Evolutionary conservation across 768 basidiomycete genomes (phyloP), one percentile per base, ranked within the genome.

Genomic region (Boletus sp.): DNA sequence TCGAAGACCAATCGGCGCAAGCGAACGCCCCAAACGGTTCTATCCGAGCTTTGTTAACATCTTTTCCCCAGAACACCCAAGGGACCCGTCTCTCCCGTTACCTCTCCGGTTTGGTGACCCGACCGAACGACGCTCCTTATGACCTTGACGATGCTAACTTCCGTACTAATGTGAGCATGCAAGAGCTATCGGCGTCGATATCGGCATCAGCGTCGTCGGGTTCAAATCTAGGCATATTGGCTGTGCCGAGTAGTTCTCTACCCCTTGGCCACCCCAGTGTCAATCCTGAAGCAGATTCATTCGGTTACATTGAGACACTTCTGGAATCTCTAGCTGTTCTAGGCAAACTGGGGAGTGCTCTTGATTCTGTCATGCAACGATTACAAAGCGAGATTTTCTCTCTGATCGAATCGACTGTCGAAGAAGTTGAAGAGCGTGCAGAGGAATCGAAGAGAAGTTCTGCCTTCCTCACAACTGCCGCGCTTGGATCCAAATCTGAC

Each of bases 261-360:
- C 64, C 67, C 13, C 53, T 65, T 23, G 62, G 58, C 6, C 63
- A 67, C 23, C 61, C 59, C 50, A 67, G 59, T 57, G 54, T 56
- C 55, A 95, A 94, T 64, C 93, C 95, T 5, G 97, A 99, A 73
- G 79, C 84, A 10, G 93, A 99, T 67, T 93, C 93, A 0, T 99
- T 97, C 71, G 72, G 84, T 5, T 98, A 98, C 64, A 87, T 98
- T 60, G 97, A 98, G 73, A 89, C 84, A 2, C 77, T 98, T 7
- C 75, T 98, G 8, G 97, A 98, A 70, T 89, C 94, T n/a, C 77
- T 98, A 13, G 88, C 93, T 14, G 87, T 93, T 2, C 77, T 99
- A 14, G 96, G 95, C 7, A 90, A 90, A 65, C 79, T 98, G 3
- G 92, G 91, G 3, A 83, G 75, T 51, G 90, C 85, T 6, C 75